Evolutionary conservation across 1,284 basidiomycete genomes (phyloP), one percentile per base, ranked within the genome.

Genomic region (Ustilago xerochloae): DNA sequence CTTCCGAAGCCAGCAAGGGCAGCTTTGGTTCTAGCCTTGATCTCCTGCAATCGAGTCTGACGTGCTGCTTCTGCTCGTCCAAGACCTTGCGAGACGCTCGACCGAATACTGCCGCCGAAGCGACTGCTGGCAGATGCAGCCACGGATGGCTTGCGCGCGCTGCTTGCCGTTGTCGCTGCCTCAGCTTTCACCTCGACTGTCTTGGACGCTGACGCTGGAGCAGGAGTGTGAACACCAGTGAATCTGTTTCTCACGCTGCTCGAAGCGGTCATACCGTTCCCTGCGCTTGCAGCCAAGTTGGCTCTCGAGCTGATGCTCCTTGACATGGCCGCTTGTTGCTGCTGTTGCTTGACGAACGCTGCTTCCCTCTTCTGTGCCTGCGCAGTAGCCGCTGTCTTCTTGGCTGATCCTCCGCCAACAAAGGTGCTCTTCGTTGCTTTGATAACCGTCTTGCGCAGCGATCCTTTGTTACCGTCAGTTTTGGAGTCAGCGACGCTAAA

Each of bases 371-470:
- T 57, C 22, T 60, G 50, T 22, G 47, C 35, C 35, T 55, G 39
- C 7, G 32, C 64, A 6, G 43, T 45, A 3, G 64, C 50, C 5
- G 50, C 39, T 1, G 52, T 24, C 52, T 74, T 74, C 30, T 59
- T 66, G 5, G 54, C 47, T 7, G 63, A 36, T n/a, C 53, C 45
- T 26, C 49, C 29, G 47, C 62, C 49, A 18, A 41, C 36, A 29
- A 71, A 66, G 3, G 63, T 59, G 28, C 56, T 39, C 53, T 67
- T 72, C 24, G 58, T 65, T 22, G 65, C 65, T 30, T 74, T 74
- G 54, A 69, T 57, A 33, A 74, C 65, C 47, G 58, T 74, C 65
- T 74, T 74, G 26, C 62, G 54, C 46, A 69, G 28, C 26, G 50
- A 50, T 33, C 52, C 13, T 35, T 36, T 12, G 30, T 28, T n/a